Conservation (phyloP, 495 filamentous ascomycete genomes). For the Lasiosphaeriaceae sp. region DNA sequence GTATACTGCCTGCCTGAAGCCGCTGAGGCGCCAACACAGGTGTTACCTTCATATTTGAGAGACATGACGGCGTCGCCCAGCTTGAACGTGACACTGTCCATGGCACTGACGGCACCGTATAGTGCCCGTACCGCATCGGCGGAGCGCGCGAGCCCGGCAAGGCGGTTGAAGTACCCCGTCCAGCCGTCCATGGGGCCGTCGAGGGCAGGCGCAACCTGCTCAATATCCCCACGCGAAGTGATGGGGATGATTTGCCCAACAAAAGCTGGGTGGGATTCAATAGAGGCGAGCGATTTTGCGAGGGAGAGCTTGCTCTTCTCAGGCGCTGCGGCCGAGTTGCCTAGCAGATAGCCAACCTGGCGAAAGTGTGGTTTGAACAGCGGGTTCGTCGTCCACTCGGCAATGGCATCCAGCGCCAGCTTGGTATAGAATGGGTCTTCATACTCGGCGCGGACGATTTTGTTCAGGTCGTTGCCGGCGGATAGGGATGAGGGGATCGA, state of each 20-base stretch:
- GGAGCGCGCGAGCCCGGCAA: constrained; percentile 52
- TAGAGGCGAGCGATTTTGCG: constrained; percentile 41
- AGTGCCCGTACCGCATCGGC: constrained; percentile 37
- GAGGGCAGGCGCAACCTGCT: constrained; percentile 39
- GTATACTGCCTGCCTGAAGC: constrained; percentile 7
- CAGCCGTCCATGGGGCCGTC: constrained; percentile 47
- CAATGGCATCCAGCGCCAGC: constrained; percentile 44
- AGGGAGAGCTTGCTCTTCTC: constrained; percentile 46
- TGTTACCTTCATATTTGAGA: constrained; percentile 17
- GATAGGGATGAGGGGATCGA: constrained; percentile 40
- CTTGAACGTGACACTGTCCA: constrained; percentile 33
- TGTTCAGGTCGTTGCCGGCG: constrained; percentile 51
- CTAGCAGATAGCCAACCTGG: constrained; percentile 52
- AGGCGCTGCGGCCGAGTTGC: constrained; percentile 43
- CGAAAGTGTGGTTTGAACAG: constrained; percentile 52
- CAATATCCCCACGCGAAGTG: constrained; percentile 33
- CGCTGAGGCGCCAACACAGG: constrained; percentile 14
- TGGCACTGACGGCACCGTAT: constrained; percentile 19
- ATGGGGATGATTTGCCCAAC: constrained; percentile 35
- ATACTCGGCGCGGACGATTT: constrained; percentile 54
- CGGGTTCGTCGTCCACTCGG: constrained; percentile 43
- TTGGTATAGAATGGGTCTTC: constrained; percentile 51
- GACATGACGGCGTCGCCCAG: constrained; percentile 20
- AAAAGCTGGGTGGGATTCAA: constrained; percentile 33
- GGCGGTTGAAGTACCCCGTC: constrained; percentile 53